Conservation (phyloP, 352 stramenopile species). For the Phytophthora ramorum region DNA sequence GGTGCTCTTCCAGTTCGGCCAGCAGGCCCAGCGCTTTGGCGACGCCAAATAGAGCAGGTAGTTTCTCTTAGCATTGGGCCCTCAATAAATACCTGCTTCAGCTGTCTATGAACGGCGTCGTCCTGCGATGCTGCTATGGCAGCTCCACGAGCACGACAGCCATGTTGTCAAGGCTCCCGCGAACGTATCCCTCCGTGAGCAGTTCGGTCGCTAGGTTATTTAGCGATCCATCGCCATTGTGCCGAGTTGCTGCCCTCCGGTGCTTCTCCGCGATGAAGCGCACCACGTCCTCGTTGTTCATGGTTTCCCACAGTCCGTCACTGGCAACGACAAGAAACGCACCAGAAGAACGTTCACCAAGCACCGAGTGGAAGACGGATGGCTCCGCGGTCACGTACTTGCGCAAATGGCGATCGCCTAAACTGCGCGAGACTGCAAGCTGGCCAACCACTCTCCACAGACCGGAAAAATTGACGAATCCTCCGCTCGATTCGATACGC, state of each 20-base stretch:
- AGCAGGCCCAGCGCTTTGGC: conserved; percentile 71
- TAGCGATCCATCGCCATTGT: conserved; percentile 46
- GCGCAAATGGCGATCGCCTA: conserved; percentile 91
- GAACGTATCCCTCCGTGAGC: conserved; percentile 93
- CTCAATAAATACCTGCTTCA: conserved; percentile 29
- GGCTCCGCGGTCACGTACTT: conserved; percentile 86
- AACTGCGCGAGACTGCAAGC: conserved; percentile 92
- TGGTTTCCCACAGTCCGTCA: conserved; percentile 80
- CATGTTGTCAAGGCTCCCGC: conserved; percentile 95
- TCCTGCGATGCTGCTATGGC: conserved; percentile 3
- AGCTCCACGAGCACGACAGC: conserved; percentile 73
- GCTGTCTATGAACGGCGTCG: conserved; percentile 13
- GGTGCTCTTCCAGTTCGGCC: conserved; percentile 85
- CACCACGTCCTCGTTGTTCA: conserved; percentile 58
- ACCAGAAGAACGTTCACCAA: conserved; percentile 14
- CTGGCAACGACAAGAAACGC: conserved; percentile 69
- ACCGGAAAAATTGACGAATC: conserved; percentile 73
- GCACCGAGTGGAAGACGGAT: conserved; percentile 59
- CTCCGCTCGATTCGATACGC: conserved; percentile 80
- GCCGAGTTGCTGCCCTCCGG: conserved; percentile 28
- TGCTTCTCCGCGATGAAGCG: conserved; percentile 51
- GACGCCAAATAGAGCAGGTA: conserved; percentile 37
- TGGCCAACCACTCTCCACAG: conserved; percentile 91
- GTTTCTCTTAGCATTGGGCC: conserved; percentile 17
- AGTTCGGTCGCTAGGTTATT: conserved; percentile 80